These are phyloP conservation scores for Chlorociboria aeruginascens DNA, from an alignment of 495 filamentous ascomycete genomes.

Conservation along the genomic window DNA sequence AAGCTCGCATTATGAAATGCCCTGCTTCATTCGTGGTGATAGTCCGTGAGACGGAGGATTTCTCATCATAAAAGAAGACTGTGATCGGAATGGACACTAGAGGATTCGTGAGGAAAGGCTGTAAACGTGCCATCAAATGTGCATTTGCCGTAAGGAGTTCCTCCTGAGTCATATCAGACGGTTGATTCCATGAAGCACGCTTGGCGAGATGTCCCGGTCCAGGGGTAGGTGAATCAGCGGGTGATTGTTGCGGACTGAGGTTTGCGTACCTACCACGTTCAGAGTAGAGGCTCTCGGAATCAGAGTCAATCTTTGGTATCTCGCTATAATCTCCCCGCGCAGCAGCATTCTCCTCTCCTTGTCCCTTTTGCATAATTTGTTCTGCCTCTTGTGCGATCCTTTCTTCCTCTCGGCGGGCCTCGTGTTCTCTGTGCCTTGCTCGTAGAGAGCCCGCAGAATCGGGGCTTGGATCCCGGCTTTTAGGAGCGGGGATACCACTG, in stretches of 20 bases:
- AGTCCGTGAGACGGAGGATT: constrained; percentile 63
- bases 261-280: constrained; percentile 5
- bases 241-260: constrained; percentile 14
- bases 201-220: constrained; percentile 26
- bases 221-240: constrained; percentile 20
- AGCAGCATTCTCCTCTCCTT: constrained; percentile 58
- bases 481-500: constrained; percentile 65
- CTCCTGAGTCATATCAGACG: constrained; percentile 47
- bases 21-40: constrained; percentile 73
- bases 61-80: constrained; percentile 83
- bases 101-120: constrained; percentile 79
- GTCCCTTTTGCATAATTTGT: constrained; percentile 56
- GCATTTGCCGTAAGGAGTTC: constrained; percentile 72
- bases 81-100: constrained; percentile 64
- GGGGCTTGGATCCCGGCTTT: constrained; percentile 15
- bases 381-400: constrained; percentile 60
- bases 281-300: constrained; percentile 19
- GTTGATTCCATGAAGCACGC: constrained; percentile 36
- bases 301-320: constrained; percentile 24
- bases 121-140: constrained; percentile 74
- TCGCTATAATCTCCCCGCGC: constrained; percentile 50
- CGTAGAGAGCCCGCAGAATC: constrained; percentile 9
- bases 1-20: constrained; percentile 67
- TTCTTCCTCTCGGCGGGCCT: constrained; percentile 39
- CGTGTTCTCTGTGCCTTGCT: constrained; percentile 25